Evolutionary conservation across 2,329 filamentous ascomycete genomes (phyloP).

Genomic region (Paecilomyces formosus): DNA sequence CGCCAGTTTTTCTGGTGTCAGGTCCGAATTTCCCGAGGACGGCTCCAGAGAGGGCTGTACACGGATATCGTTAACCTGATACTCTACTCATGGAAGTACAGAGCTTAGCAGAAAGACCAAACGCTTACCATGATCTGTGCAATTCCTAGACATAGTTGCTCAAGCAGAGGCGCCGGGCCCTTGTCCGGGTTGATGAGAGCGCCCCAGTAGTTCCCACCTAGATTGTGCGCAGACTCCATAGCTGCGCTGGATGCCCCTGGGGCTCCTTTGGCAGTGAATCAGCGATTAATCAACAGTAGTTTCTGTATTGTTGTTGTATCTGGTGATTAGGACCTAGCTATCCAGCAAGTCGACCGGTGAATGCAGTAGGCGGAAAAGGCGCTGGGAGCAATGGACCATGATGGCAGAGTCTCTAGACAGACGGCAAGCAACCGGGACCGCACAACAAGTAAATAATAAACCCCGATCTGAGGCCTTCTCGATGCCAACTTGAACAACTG

Average conservation of each 20-base stretch:
- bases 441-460: neutral
- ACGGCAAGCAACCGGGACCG: neutral
- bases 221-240: slow-evolving; percentile 21
- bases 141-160: slow-evolving; percentile 62
- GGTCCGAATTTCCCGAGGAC: slow-evolving; percentile 24
- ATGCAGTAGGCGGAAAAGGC: neutral
- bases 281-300: neutral
- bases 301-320: neutral
- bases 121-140: slow-evolving; percentile 61
- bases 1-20: slow-evolving; percentile 63
- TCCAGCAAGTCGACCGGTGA: neutral
- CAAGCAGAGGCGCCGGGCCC: slow-evolving; percentile 57
- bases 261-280: neutral
- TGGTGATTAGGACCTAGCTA: neutral
- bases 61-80: neutral
- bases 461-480: neutral
- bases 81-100: neutral
- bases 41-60: slow-evolving; percentile 23
- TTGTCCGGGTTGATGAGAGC: slow-evolving; percentile 60
- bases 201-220: slow-evolving; percentile 46
- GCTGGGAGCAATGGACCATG: neutral
- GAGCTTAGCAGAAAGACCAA: neutral
- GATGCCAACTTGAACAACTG: neutral
- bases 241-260: slow-evolving; percentile 5
- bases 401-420: neutral